Evolutionary conservation across 257 asterid genomes (phyloP), one percentile per base, ranked within the genome.

Genomic region (Nicotiana obtusifolia): DNA sequence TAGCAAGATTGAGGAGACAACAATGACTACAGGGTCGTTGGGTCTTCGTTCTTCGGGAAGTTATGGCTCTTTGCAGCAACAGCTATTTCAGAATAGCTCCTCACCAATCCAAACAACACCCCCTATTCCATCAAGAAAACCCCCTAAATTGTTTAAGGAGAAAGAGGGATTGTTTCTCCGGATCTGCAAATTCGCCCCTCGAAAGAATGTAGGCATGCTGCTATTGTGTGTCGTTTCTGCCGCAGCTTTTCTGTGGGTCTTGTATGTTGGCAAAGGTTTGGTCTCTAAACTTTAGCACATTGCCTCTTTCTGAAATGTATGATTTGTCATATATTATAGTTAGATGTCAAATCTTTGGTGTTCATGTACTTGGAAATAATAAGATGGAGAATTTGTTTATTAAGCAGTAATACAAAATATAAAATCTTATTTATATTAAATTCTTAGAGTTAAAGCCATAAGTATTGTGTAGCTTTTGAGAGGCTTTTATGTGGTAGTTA

Each of bases 21-120:
- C 93, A 89, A 92, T 96, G 98, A 93, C 92, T 86, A 85, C 92
- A 67, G 94, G 92, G 93, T 96, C 98, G 89, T 89, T 94, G 91
- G 95, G 97, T 88, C 93, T 96, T 87, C 95, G 99, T 88, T 80
- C 99, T 85, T 95, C 98, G 10, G 97, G 97, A 82, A 96, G 98
- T 90, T 94, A 93, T 93, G 99, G 99, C 65, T 96, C 99, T 80
- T 88, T 96, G 90, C 98, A 84, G 35, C 89, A 82, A 57, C 88
- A 89, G 69, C 94, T 87, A 81, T 76, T 87, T 75, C 98, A 91
- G 88, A 90, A 87, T 84, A 87, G 88, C 64, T 76, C 88, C 11
- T 85, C 86, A 75, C 91, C 94, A 60, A 84, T 82, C 80, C 97
- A 92, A 84, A 66, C 84, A 56, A 86, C 98, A 0, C 95, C 97